phyloP scores from a whole-genome alignment of 495 filamentous ascomycete genomes.

The Penicillium nucicola region DNA sequence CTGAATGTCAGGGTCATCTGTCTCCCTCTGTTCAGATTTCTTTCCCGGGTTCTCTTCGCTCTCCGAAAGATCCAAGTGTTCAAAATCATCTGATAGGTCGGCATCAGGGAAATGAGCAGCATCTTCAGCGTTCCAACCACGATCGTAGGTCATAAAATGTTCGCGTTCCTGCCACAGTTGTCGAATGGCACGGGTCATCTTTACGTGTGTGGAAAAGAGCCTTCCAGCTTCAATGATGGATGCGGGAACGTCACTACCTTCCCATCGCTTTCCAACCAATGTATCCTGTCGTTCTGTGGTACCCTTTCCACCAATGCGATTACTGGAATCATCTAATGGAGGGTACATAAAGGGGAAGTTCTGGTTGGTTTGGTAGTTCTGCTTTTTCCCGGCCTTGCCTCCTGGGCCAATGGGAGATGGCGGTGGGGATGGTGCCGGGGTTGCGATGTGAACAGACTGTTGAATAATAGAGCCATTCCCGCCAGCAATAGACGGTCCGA shows the following conservation, averaged over 20 bases:
- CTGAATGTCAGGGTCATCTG: constrained; percentile 54
- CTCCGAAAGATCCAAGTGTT: constrained; percentile 27
- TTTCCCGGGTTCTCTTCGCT: constrained; percentile 26
- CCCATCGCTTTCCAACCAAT: constrained; percentile 78
- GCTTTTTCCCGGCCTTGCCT: constrained; percentile 94
- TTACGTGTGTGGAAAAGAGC: constrained; percentile 81
- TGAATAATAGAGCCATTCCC: constrained; percentile 79
- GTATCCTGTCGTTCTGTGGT: constrained; percentile 69
- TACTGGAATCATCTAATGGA: constrained; percentile 77
- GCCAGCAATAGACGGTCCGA: constrained; percentile 38
- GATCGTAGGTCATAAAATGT: constrained; percentile 82
- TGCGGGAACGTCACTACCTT: constrained; percentile 84
- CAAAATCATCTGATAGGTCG: constrained; percentile 14
- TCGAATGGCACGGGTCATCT: constrained; percentile 84
- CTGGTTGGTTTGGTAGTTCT: constrained; percentile 99
- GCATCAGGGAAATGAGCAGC: constrained; percentile 33
- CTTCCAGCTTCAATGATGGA: constrained; percentile 95
- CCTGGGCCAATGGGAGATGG: constrained; percentile 84
- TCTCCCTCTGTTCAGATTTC: constrained; percentile 46
- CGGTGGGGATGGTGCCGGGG: constrained; percentile 93
- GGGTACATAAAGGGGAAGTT: constrained; percentile 98
- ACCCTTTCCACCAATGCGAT: constrained; percentile 83
- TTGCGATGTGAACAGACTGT: constrained; percentile 96
- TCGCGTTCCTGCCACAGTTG: constrained; percentile 96
- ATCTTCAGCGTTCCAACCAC: constrained; percentile 73